These are phyloP conservation scores for Sporopachydermia quercuum DNA, from an alignment of 805 yeast species.

Conservation along the genomic window DNA sequence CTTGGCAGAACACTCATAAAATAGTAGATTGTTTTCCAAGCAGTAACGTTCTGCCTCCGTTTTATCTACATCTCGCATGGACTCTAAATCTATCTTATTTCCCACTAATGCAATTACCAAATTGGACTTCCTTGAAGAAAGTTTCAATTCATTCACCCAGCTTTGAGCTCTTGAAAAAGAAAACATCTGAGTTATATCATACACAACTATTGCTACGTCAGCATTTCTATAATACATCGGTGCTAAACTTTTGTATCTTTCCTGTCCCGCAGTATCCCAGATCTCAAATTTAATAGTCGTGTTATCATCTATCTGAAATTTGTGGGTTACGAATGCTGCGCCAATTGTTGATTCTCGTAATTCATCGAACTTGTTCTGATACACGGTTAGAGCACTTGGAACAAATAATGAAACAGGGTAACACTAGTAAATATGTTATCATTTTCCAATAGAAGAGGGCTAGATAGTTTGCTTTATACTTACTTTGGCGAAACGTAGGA, in stretches of 20 bases:
- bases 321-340: slow-evolving; percentile 68
- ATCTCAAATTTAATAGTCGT: slow-evolving; percentile 59
- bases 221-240: slow-evolving; percentile 78
- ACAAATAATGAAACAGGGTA: too few species aligned
- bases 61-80: slow-evolving; percentile 28
- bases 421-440: too few species aligned
- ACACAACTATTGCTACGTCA: slow-evolving; percentile 67
- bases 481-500: slow-evolving; percentile 48
- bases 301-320: slow-evolving; percentile 36
- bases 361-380: slow-evolving; percentile 49
- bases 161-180: slow-evolving; percentile 55
- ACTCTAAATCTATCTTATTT: slow-evolving; percentile 51
- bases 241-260: slow-evolving; percentile 59
- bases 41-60: slow-evolving; percentile 41
- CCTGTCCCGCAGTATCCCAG: slow-evolving; percentile 86
- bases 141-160: slow-evolving; percentile 62
- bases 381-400: too few species aligned
- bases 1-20: slow-evolving; percentile 45
- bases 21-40: slow-evolving; percentile 32
- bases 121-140: slow-evolving; percentile 18
- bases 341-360: slow-evolving; percentile 71
- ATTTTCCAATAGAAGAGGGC: not conserved
- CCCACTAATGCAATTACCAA: slow-evolving; percentile 61
- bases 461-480: not conserved
- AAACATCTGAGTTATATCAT: slow-evolving; percentile 53